phyloP scores from a whole-genome alignment of 2,329 filamentous ascomycete genomes.

The Neofusicoccum parvum region DNA sequence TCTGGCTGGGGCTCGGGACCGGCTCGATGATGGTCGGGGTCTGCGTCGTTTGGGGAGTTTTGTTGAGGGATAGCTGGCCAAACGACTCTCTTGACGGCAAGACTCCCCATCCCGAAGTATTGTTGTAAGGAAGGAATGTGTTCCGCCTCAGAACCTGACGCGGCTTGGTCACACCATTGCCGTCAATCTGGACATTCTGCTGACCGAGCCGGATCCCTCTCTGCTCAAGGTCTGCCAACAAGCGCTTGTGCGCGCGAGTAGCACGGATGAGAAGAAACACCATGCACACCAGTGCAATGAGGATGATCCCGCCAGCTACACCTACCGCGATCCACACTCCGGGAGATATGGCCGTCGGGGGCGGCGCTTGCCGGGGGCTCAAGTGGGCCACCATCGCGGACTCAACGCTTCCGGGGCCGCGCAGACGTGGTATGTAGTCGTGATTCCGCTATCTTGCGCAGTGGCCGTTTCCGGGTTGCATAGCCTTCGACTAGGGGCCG shows the following conservation, averaged over 20 bases:
- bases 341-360: neutral
- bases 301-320: constrained; percentile 28
- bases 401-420: neutral
- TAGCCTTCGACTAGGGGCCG: neutral
- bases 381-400: neutral
- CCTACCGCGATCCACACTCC: constrained; percentile 19
- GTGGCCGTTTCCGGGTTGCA: neutral
- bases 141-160: constrained; percentile 36
- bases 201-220: constrained; percentile 33
- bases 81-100: constrained; percentile 34
- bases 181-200: constrained; percentile 23
- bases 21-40: neutral
- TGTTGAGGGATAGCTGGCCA: constrained; percentile 21
- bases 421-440: neutral
- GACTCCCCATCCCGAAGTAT: constrained; percentile 43
- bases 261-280: constrained; percentile 33
- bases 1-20: neutral
- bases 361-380: neutral
- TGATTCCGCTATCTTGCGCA: neutral
- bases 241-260: constrained; percentile 32
- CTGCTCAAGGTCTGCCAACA: constrained; percentile 37
- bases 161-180: constrained; percentile 29
- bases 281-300: constrained; percentile 31
- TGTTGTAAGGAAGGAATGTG: constrained; percentile 37
- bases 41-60: neutral